phyloP scores from a whole-genome alignment of 1,284 basidiomycete species.

The Ceratobasidium sp. region DNA sequence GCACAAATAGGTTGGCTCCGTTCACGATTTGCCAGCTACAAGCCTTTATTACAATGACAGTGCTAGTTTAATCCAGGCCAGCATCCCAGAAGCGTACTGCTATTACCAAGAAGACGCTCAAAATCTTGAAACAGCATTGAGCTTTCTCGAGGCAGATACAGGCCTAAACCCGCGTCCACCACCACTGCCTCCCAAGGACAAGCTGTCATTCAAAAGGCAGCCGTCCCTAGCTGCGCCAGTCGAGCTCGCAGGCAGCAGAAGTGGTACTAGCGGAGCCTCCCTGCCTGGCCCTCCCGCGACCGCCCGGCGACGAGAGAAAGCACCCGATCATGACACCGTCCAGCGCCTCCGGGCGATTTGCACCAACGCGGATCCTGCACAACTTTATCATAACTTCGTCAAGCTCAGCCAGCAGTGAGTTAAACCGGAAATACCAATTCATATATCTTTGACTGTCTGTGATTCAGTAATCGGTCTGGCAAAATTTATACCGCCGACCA shows the following conservation, averaged over 20 bases:
- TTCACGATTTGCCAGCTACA: too few species aligned
- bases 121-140: too few species aligned
- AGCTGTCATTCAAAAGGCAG: too few species aligned
- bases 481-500: conserved; percentile 99
- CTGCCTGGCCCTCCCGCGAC: conserved; percentile 68
- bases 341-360: conserved; percentile 93
- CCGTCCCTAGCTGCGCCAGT: conserved; percentile 53
- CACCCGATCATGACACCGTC: conserved; percentile 90
- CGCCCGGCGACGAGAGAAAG: conserved; percentile 86
- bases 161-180: too few species aligned
- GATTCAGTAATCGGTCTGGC: conserved; percentile 78
- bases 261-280: conserved; percentile 13
- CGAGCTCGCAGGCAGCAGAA: conserved; percentile 59
- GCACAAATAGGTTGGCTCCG: too few species aligned
- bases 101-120: too few species aligned
- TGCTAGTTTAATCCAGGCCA: too few species aligned
- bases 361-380: conserved; percentile 96
- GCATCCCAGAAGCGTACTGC: too few species aligned
- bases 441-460: conserved; percentile 6
- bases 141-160: too few species aligned
- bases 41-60: too few species aligned
- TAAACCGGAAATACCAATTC: background rate
- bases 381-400: conserved; percentile 89
- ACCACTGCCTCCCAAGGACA: too few species aligned
- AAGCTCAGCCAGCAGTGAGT: conserved; percentile 98